Conservation (phyloP, 2,329 filamentous ascomycete genomes). For the Talaromyces pinophilus region DNA sequence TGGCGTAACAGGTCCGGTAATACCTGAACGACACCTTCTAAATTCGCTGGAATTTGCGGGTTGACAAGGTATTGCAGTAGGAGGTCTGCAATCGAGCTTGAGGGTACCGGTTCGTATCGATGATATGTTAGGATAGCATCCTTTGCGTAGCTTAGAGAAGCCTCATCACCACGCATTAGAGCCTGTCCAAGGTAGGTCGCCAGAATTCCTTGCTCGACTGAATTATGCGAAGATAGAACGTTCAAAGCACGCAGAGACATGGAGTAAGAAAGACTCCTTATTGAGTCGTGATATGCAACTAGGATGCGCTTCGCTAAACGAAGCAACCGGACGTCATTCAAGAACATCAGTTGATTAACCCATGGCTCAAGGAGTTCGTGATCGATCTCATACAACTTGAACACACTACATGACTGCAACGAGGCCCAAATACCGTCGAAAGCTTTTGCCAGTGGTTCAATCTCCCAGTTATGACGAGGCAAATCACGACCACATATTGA, state of each 20-base stretch:
- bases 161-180: conserved; percentile 19
- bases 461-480: conserved; percentile 24
- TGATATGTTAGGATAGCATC: conserved; percentile 37
- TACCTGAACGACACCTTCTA: neutral
- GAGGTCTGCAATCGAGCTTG: conserved; percentile 31
- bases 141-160: conserved; percentile 31
- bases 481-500: conserved; percentile 17
- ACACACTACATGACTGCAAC: conserved; percentile 39
- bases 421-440: conserved; percentile 39
- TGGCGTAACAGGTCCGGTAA: conserved; percentile 25
- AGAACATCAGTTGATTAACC: conserved; percentile 33
- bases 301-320: conserved; percentile 17
- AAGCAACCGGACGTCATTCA: conserved; percentile 2
- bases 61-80: conserved; percentile 26
- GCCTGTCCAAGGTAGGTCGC: conserved; percentile 36
- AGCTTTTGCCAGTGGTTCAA: conserved; percentile 30
- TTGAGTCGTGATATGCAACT: conserved; percentile 12
- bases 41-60: neutral
- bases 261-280: conserved; percentile 13
- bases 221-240: conserved; percentile 4
- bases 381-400: conserved; percentile 37
- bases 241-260: conserved; percentile 10
- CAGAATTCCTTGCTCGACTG: conserved; percentile 26
- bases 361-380: conserved; percentile 34
- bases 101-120: conserved; percentile 1